Percentiles rank a stretch among this genome's conserved stretches.
Evolutionary conservation across 768 basidiomycete genomes (phyloP).

Genomic region (Termitomyces bulborhizus): DNA sequence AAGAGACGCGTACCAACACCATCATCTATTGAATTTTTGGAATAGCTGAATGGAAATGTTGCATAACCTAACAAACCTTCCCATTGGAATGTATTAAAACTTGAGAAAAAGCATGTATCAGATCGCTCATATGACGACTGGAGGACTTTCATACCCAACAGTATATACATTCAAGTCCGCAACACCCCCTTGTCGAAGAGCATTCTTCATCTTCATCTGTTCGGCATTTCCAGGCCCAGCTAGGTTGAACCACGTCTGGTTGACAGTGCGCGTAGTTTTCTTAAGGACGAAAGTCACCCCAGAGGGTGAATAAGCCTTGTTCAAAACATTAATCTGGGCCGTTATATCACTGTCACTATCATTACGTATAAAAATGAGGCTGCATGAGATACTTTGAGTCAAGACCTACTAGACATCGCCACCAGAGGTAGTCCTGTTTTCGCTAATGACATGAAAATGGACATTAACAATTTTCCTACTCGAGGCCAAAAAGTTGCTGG

Average conservation of each 20-base stretch:
- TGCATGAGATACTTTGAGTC: background rate
- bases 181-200: slow-evolving; percentile 35
- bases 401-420: slow-evolving; percentile 35
- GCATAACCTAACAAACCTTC: slow-evolving; percentile 48
- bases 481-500: background rate
- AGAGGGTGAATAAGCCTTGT: slow-evolving; percentile 30
- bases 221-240: slow-evolving; percentile 27
- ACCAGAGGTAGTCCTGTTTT: slow-evolving; percentile 23
- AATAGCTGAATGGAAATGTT: slow-evolving; percentile 43
- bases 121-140: background rate
- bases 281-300: slow-evolving; percentile 36
- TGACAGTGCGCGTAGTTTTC: slow-evolving; percentile 36
- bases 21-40: slow-evolving; percentile 36
- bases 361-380: slow-evolving; percentile 30
- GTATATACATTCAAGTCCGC: slow-evolving; percentile 45
- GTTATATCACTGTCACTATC: slow-evolving; percentile 6
- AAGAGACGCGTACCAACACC: slow-evolving; percentile 27
- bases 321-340: slow-evolving; percentile 30
- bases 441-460: slow-evolving; percentile 28
- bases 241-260: slow-evolving; percentile 46
- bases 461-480: slow-evolving; percentile 13
- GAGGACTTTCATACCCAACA: slow-evolving; percentile 32
- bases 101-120: background rate
- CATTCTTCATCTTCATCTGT: slow-evolving; percentile 44
- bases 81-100: slow-evolving; percentile 1